A percentile compares a stretch with the other conserved stretches of the same genome.
Conservation (phyloP, 2,329 filamentous ascomycete species). For the Monosporascus sp. region DNA sequence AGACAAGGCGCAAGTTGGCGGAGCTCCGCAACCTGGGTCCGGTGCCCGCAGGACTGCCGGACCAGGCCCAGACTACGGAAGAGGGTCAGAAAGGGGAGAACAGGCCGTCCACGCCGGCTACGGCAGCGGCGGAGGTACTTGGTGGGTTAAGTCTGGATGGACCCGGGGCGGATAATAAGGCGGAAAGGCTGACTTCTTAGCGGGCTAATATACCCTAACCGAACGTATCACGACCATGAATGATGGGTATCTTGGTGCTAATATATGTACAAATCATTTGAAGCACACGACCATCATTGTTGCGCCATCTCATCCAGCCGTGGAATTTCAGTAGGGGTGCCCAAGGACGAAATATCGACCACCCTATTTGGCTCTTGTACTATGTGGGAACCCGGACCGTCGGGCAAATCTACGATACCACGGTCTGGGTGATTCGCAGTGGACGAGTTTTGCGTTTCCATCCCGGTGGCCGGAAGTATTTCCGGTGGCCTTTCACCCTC, state of each 20-base stretch:
- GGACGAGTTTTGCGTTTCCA: not conserved
- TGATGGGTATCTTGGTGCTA: no score
- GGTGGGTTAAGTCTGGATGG: slow-evolving; percentile 17
- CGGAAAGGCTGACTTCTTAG: not conserved
- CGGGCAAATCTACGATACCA: not conserved
- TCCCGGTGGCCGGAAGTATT: slow-evolving; percentile 6
- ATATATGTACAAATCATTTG: no score
- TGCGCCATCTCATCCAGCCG: not conserved
- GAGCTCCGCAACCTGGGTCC: slow-evolving; percentile 36
- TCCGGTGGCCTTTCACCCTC: slow-evolving; percentile 1
- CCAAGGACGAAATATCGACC: not conserved
- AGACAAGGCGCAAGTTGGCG: slow-evolving; percentile 44
- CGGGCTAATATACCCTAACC: not conserved
- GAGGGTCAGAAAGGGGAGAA: slow-evolving; percentile 28
- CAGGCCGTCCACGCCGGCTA: slow-evolving; percentile 20
- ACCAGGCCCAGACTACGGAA: slow-evolving; percentile 28
- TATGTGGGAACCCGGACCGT: no score
- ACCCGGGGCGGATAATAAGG: not conserved
- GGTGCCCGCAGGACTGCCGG: slow-evolving; percentile 30
- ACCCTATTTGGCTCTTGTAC: not conserved
- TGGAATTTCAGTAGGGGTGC: no score
- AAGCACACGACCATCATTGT: not conserved
- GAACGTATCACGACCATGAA: no score
- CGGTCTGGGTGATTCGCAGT: not conserved
- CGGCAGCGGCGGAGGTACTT: slow-evolving; percentile 29